These are phyloP conservation scores for Fusarium sp. DNA, from an alignment of 2,329 filamentous ascomycete genomes.

Conservation along the genomic window DNA sequence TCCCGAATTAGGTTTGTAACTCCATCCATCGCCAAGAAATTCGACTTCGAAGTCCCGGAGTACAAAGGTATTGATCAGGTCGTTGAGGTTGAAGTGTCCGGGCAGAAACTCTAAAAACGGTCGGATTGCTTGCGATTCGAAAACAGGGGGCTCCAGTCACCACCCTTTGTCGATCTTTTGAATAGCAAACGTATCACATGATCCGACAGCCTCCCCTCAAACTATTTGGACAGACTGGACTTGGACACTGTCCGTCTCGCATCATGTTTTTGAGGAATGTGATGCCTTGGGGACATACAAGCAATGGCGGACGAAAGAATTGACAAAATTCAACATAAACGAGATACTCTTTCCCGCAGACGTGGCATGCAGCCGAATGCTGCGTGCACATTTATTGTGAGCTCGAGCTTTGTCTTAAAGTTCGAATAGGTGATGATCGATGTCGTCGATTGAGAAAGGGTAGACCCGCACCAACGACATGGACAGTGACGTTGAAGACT, in stretches of 20 bases:
- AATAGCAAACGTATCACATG: constrained; percentile 55
- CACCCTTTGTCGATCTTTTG: constrained; percentile 15
- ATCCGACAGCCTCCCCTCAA: constrained; percentile 65
- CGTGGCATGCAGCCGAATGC: constrained; percentile 67
- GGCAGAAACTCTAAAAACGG: constrained; percentile 62
- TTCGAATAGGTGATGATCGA: constrained; percentile 24
- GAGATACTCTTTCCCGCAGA: constrained; percentile 69
- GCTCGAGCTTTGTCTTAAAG: constrained; percentile 35
- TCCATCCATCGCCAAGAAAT: constrained; percentile 82
- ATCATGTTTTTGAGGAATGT: constrained; percentile 56
- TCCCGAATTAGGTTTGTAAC: constrained; percentile 75
- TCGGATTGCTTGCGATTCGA: constrained; percentile 5
- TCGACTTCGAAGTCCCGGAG: constrained; percentile 81
- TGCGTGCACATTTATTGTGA: constrained; percentile 69
- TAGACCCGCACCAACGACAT: constrained; percentile 41
- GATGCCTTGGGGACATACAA: constrained; percentile 60
- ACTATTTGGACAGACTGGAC: constrained; percentile 69
- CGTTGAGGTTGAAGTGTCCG: constrained; percentile 73
- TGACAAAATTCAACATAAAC: constrained; percentile 68
- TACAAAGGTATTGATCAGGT: constrained; percentile 92
- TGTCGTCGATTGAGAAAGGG: constrained; percentile 25
- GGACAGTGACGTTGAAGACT: constrained; percentile 28
- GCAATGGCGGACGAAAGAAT: constrained; percentile 60
- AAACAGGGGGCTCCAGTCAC: constrained; percentile 10
- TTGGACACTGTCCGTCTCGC: constrained; percentile 67